Conservation (phyloP, 192 early-diverging fungal species). For the Obelidium mucronatum region DNA sequence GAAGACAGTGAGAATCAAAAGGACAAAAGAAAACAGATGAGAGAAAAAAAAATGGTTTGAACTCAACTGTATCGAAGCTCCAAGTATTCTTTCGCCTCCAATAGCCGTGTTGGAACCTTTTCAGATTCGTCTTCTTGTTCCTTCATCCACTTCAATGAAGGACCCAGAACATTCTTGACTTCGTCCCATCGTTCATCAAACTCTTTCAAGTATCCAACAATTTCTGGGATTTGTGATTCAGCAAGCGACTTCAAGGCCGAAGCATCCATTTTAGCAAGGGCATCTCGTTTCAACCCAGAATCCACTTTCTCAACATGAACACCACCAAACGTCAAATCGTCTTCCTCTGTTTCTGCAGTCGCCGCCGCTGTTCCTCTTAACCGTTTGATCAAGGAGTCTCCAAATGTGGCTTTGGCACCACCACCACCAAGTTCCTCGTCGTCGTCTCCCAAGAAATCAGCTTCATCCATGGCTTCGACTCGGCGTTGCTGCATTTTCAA, state of each 20-base stretch:
- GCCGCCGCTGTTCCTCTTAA: constrained; percentile 12
- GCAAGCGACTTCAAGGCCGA: constrained; percentile 31
- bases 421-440: constrained; percentile 27
- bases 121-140: constrained; percentile 19
- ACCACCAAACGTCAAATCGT: neutral
- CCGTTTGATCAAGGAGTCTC: constrained; percentile 24
- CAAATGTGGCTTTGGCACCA: constrained; percentile 34
- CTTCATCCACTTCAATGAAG: constrained; percentile 45
- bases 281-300: constrained; percentile 34
- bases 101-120: neutral
- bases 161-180: constrained; percentile 38
- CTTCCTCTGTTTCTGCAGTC: neutral
- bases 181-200: constrained; percentile 47
- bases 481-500: constrained; percentile 83
- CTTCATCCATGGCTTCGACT: constrained; percentile 79
- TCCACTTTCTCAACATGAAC: constrained; percentile 22
- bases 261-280: constrained; percentile 32
- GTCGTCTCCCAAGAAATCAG: constrained; percentile 82
- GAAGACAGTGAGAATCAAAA: neutral
- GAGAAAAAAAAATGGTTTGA: no score
- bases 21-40: neutral
- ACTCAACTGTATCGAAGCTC: constrained; percentile 50
- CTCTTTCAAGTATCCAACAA: constrained; percentile 40
- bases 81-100: constrained; percentile 43
- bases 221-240: constrained; percentile 44